Base-by-base conservation (phyloP, 192 early-diverging fungal species). In the Bifiguratus adelaidae region DNA sequence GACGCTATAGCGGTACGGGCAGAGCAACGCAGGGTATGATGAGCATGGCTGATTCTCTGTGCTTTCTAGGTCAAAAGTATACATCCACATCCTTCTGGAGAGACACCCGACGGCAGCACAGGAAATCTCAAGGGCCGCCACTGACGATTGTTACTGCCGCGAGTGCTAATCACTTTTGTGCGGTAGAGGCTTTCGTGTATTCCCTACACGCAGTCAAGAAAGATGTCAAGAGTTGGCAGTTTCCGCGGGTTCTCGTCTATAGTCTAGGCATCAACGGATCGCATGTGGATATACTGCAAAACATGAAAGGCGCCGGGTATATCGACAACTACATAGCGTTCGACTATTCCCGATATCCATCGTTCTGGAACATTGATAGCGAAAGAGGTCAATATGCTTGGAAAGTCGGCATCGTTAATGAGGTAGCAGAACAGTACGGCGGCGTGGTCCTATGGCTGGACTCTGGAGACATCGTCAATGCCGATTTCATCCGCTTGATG, bases 371-470 rank as follows among this genome's bases (percentile, higher is more conserved):
- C 47, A 59, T 73, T 22, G 28, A 44, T 2, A 15, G 43, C 5
- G 52, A 47, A 8, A 52, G 68, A 3, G 74, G 74, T 16, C 61
- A 77, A 40, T 76, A 76, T 30, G 74, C 59, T 6, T 76, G 74
- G 74, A 76, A 76, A 32, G 65, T 67, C 0, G 70, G 61, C 4
- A 73, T 76, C 30, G 54, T 76, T 29, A 58, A 72, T 30, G 74
- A 76, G 26, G 60, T 67, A 1, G 56, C 57, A 0, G 49, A 58
- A 24, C 46, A 58, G 25, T 56, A 65, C 40, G 60, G 61, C 1
- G 74, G 74, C 7, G 21, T 65, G 7, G 15, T 73, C 3, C 23
- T 73, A 0, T 76, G 74, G 74, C 27, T 73, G 19, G 74, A 76
- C 49, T 64, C 70, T 7, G 74, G 70, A 16, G 70, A 67, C 35